Conservation (phyloP, 345 rosid genomes). For the Diplotaxis tenuifolia region DNA sequence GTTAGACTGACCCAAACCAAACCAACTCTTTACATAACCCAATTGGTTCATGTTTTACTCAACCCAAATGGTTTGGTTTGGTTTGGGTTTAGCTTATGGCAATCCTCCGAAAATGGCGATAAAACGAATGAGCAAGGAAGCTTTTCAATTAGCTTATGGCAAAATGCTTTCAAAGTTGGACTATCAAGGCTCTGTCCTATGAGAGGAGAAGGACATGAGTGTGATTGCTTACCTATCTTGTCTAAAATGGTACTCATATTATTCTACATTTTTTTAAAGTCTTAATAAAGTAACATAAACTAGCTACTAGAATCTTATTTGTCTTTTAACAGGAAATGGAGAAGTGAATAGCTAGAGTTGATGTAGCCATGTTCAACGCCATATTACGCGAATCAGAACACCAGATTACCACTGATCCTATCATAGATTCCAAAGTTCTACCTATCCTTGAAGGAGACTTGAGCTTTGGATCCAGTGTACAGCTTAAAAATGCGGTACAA, state of each 20-base stretch:
- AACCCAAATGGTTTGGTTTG: too few relatives aligned
- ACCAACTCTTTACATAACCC: too few relatives aligned
- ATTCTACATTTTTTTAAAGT: slow-evolving; percentile 1
- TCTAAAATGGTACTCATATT: slow-evolving; percentile 63
- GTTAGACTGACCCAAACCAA: too few relatives aligned
- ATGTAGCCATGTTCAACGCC: slow-evolving; percentile 94
- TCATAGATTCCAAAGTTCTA: slow-evolving; percentile 71
- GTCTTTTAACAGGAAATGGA: slow-evolving; percentile 61
- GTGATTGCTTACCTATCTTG: slow-evolving; percentile 42
- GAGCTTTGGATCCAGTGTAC: slow-evolving; percentile 86
- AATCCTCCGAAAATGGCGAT: slow-evolving; percentile 44
- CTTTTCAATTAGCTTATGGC: slow-evolving; percentile 75
- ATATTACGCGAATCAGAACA: slow-evolving; percentile 86
- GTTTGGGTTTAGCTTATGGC: too few relatives aligned
- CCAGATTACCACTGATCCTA: slow-evolving; percentile 93
- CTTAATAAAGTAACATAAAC: not conserved
- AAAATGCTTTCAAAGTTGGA: slow-evolving; percentile 72
- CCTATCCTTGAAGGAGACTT: slow-evolving; percentile 53
- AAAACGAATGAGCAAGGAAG: slow-evolving; percentile 57
- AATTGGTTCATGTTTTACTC: too few relatives aligned
- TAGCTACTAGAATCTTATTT: not conserved
- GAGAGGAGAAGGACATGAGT: slow-evolving; percentile 64
- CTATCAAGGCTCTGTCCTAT: slow-evolving; percentile 70
- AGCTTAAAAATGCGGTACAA: slow-evolving; percentile 79
- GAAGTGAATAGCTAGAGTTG: slow-evolving; percentile 71